Base-by-base conservation (phyloP, 2,329 filamentous ascomycete species). In the Paecilomyces formosus region DNA sequence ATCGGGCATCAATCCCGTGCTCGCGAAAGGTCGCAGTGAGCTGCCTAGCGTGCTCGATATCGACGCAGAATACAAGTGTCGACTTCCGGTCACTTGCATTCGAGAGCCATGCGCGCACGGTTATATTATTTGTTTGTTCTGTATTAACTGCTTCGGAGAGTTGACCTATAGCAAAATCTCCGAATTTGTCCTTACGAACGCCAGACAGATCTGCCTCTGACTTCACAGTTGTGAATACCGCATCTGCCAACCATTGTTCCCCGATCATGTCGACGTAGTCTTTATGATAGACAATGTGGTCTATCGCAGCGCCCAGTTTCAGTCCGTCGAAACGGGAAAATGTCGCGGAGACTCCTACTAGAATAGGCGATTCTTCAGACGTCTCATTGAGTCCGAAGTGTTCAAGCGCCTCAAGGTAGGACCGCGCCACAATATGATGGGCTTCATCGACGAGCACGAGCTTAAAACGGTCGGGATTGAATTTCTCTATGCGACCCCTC, bases 211-310 rank as follows among this genome's bases (percentile, higher is more conserved):
- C 89, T 30, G 88, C 91, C 15, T 87, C 86, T 0, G 92, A 90
- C 63, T 88, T 82, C 22, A 97, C 92, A 0, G 94, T 97, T 0
- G 94, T 97, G 74, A 99, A 97, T 3, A 93, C 78, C n/a, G 96
- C 89, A 70, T 94, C 85, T 0, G 92, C 88, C 12, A 99, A 82
- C 92, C 92, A 97, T 50, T 94, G 92, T 58, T 95, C 91, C 33
- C 87, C 86, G 60, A 97, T 90, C 87, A 90, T 89, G 62, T 89
- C 87, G 30, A 88, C 79, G 62, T 89, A 91, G 67, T 90, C 86
- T 64, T 92, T 94, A 73, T 97, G 93, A 67, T 96, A 97, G 54
- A 97, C 93, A 61, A 97, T 96, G 68, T 96, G 89, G 66, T 97
- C 93, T 66, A 97, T 94, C 31, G 88, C 92, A 12, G 87, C 81